Conservation (phyloP, 306 rosid genomes). For the Morella rubra region DNA sequence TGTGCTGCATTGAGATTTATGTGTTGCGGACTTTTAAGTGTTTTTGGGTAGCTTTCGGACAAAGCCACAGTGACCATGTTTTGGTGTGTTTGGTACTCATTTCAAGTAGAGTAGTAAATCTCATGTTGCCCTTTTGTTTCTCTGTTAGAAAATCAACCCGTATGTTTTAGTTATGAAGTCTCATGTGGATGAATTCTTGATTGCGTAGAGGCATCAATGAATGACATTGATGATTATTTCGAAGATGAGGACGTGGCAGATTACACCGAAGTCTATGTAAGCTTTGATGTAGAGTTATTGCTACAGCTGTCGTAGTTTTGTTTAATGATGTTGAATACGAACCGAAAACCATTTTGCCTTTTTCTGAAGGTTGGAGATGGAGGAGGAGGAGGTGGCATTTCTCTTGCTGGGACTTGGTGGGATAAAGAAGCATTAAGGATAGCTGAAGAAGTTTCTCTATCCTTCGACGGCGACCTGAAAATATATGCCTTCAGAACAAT, state of each 20-base stretch:
- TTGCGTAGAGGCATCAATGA: slow-evolving; percentile 39
- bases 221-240: slow-evolving; percentile 41
- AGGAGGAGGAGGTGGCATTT: slow-evolving; percentile 82
- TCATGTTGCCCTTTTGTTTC: background rate
- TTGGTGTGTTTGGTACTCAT: background rate
- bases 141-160: background rate
- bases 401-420: slow-evolving; percentile 92
- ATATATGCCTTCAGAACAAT: slow-evolving; percentile 76
- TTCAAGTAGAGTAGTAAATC: background rate
- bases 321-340: background rate
- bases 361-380: slow-evolving; percentile 85
- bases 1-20: background rate
- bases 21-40: background rate
- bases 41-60: background rate
- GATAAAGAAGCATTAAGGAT: slow-evolving; percentile 74
- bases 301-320: background rate
- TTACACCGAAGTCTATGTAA: slow-evolving; percentile 58
- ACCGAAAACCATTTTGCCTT: slow-evolving; percentile 2
- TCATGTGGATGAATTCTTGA: slow-evolving; percentile 24
- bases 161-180: background rate
- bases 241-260: slow-evolving; percentile 37
- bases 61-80: background rate
- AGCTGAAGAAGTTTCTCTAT: slow-evolving; percentile 67
- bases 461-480: slow-evolving; percentile 71
- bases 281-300: slow-evolving; percentile 17